Evolutionary conservation across 331 rosid species (phyloP).

Genomic region (Malus hybrid): DNA sequence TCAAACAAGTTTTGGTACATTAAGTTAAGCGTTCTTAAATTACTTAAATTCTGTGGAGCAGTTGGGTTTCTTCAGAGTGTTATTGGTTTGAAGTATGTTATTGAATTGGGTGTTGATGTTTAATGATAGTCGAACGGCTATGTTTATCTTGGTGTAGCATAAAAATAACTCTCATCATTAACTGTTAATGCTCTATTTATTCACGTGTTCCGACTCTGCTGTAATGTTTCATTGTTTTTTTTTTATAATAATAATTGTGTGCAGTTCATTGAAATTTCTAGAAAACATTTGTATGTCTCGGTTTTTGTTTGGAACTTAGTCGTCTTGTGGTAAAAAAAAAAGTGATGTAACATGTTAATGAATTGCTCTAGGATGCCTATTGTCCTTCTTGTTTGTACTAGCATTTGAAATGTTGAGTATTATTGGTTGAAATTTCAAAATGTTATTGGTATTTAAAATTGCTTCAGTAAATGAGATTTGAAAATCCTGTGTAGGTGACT

Average conservation of each 20-base stretch:
- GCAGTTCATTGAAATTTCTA: background rate
- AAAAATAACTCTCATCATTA: background rate
- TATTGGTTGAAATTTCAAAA: background rate
- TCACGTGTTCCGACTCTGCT: background rate
- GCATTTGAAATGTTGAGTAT: background rate
- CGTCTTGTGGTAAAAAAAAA: background rate
- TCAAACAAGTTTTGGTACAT: background rate
- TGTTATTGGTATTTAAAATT: background rate
- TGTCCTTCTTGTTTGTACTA: background rate
- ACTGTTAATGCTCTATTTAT: background rate
- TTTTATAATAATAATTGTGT: background rate
- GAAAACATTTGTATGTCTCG: background rate
- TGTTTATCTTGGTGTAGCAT: background rate
- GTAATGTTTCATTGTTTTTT: background rate
- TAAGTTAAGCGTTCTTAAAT: background rate
- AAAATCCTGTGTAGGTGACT: conserved; percentile 56
- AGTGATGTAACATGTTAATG: background rate
- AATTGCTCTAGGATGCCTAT: background rate
- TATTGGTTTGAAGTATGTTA: background rate
- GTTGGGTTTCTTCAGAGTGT: background rate
- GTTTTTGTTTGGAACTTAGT: background rate
- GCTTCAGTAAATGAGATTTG: background rate
- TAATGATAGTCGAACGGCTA: background rate
- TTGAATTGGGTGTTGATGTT: background rate
- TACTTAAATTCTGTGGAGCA: background rate